Evolutionary conservation across 23 red algal genomes (phyloP).

Genomic region (Chondrus crispus): DNA sequence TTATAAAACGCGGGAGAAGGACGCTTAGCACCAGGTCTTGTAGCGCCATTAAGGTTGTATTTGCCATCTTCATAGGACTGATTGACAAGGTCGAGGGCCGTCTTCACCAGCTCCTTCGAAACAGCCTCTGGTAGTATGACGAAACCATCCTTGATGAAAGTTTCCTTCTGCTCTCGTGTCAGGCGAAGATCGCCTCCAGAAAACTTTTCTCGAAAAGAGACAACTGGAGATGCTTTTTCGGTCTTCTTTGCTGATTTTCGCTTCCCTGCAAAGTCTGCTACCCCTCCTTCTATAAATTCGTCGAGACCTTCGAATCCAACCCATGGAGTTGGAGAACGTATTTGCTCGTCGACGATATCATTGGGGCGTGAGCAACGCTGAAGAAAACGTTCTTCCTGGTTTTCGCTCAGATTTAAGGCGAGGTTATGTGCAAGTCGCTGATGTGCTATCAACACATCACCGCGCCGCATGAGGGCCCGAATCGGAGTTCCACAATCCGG

Average conservation of each 20-base stretch:
- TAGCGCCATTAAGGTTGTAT: constrained; percentile 1
- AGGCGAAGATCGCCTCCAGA: not conserved
- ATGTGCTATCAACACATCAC: constrained; percentile 34
- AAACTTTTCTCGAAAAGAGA: not conserved
- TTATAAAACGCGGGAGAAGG: constrained; percentile 4
- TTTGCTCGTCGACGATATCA: not conserved
- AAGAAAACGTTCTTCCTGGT: constrained; percentile 23
- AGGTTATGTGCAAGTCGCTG: constrained; percentile 1
- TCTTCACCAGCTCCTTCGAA: not conserved
- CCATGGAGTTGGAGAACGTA: constrained; percentile 10
- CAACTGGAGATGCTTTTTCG: not conserved
- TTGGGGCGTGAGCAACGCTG: not conserved
- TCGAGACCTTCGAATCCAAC: constrained; percentile 26
- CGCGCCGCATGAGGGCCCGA: not conserved
- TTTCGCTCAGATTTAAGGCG: not conserved
- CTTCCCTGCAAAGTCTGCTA: not conserved
- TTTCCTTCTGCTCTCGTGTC: constrained; percentile 17
- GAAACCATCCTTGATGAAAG: constrained; percentile 44
- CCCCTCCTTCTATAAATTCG: not conserved
- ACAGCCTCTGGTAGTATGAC: constrained; percentile 9
- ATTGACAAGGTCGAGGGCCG: constrained; percentile 14
- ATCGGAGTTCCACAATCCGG: not conserved
- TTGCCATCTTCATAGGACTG: not conserved
- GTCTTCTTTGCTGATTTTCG: not conserved
- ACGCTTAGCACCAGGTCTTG: not conserved